phyloP scores from a whole-genome alignment of 306 rosid species.

The Fragaria nilgerrensis region DNA sequence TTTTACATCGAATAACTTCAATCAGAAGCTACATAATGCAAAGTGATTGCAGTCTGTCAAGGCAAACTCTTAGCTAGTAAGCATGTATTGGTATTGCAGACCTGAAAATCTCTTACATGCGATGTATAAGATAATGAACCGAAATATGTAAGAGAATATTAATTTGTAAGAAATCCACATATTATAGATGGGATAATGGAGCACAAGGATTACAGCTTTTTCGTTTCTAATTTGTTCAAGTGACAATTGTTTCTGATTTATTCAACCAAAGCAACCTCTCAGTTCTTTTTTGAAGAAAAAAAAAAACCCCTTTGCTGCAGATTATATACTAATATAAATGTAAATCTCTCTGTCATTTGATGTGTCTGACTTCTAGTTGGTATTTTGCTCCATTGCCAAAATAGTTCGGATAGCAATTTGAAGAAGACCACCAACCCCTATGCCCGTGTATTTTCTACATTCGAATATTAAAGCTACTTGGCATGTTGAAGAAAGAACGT shows the following conservation, averaged over 20 bases:
- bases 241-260: background rate
- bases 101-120: slow-evolving; percentile 4
- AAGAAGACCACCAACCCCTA: background rate
- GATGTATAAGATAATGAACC: slow-evolving; percentile 11
- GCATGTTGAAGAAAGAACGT: background rate
- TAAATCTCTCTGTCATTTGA: background rate
- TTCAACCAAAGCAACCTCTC: background rate
- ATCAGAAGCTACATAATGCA: slow-evolving; percentile 21
- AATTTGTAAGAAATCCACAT: slow-evolving; percentile 3
- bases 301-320: background rate
- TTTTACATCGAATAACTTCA: slow-evolving; percentile 10
- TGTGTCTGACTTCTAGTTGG: slow-evolving; percentile 1
- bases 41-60: slow-evolving; percentile 11
- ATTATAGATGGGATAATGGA: background rate
- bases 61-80: slow-evolving; percentile 10
- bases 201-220: background rate
- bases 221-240: background rate
- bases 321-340: background rate
- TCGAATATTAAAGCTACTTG: background rate
- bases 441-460: background rate
- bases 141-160: background rate
- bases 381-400: background rate
- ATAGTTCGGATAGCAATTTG: background rate
- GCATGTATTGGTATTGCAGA: background rate
- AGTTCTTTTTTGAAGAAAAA: background rate